Evolutionary conservation across 495 filamentous ascomycete genomes (phyloP), one percentile per base, ranked within the genome.

Genomic region (Xylaria sp.): DNA sequence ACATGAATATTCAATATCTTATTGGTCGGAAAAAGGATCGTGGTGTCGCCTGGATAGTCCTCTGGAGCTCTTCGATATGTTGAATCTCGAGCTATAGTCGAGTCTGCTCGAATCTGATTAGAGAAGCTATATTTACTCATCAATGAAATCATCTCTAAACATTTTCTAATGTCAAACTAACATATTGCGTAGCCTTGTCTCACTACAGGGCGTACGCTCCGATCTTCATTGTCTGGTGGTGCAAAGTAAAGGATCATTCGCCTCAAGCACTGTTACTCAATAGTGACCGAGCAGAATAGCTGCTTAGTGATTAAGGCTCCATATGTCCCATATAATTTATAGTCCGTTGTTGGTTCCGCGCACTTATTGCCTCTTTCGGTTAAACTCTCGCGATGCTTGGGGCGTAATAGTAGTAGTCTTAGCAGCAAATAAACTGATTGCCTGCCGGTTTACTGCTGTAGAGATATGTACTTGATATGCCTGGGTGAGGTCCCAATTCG

Each of bases 1-100:
- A 59, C 70, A 67, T 67, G 55, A 63, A 43, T 69, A 62, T 61
- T 62, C 55, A 37, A 57, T 66, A 33, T 63, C 61, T 31, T 35
- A 21, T 44, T 41, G 58, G 68, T 70, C 26, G 58, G 68, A 70
- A 70, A 63, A 70, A 33, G 58, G 68, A 40, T 48, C 35, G 24
- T 53, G 46, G 21, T 63, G 46, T 35, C 55, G 24, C 46, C 8
- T 43, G 55, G 35, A 44, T 52, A 69, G 40, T 58, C 31, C 31
- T 26, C 44, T n/a, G 41, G 57, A 52, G 43, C 67, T 52, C 52
- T 44, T 68, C 53, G 67, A 61, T 37, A 57, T 41, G 19, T 52
- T 69, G 58, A 44, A 69, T 63, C 19, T 63, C 40, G 59, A 70
- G 68, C 43, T 44, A 35, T 43, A 70, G 44, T 50, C 68, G 21